These are phyloP conservation scores for Monosporozyma unispora DNA, from an alignment of 805 yeast genomes.

Conservation along the genomic window DNA sequence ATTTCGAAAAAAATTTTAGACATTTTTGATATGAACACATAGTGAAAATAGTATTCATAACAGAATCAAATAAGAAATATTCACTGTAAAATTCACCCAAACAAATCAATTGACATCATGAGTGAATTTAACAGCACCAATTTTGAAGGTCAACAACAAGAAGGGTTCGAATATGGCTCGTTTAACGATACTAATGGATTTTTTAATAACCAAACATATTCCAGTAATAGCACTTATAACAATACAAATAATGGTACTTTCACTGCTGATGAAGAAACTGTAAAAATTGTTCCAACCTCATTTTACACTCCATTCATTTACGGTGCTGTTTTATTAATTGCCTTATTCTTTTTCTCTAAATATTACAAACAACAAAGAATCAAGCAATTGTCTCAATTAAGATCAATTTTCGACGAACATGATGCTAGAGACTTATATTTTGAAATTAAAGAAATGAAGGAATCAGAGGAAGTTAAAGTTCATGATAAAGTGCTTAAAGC, in stretches of 20 bases:
- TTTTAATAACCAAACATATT: constrained; percentile 3
- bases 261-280: constrained; percentile 19
- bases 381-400: constrained; percentile 45
- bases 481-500: constrained; percentile 73
- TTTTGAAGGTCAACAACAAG: constrained; percentile 1
- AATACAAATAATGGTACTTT: constrained; percentile 3
- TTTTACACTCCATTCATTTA: constrained; percentile 69
- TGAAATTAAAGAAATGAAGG: constrained; percentile 41
- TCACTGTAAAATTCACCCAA: neutral
- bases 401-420: constrained; percentile 68
- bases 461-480: constrained; percentile 35
- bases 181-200: constrained; percentile 1
- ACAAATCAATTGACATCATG: neutral
- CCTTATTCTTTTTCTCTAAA: constrained; percentile 61
- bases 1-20: neutral
- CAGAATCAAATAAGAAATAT: neutral
- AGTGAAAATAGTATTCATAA: neutral
- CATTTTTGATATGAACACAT: neutral
- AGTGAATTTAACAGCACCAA: constrained; percentile 1
- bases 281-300: constrained; percentile 37
- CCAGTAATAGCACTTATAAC: constrained; percentile 5
- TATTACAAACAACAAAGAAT: constrained; percentile 51
- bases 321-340: constrained; percentile 55
- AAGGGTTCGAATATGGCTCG: neutral
- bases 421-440: constrained; percentile 55